These are phyloP conservation scores for Leishmania major DNA, from an alignment of 208 protist genomes.

Conservation along the genomic window DNA sequence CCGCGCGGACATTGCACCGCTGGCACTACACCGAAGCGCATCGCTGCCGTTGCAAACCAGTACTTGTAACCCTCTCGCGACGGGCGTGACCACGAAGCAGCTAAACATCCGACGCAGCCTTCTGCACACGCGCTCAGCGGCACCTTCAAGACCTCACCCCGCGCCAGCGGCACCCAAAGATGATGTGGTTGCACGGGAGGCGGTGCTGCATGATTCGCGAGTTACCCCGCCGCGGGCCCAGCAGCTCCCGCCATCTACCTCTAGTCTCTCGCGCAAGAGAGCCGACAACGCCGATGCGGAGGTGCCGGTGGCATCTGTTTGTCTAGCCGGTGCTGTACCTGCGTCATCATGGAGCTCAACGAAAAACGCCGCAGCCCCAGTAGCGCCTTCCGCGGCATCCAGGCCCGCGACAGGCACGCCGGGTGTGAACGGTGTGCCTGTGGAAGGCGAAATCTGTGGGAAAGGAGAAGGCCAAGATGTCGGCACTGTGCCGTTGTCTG, in stretches of 20 bases:
- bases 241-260: background rate
- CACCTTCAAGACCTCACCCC: background rate
- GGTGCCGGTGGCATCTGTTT: constrained; percentile 2
- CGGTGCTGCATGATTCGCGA: background rate
- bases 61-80: background rate
- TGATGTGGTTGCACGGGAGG: background rate
- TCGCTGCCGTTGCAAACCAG: background rate
- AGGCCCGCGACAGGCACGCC: background rate
- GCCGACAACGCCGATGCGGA: background rate
- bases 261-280: background rate
- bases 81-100: background rate
- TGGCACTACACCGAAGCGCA: constrained; percentile 6
- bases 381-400: background rate
- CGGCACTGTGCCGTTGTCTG: background rate
- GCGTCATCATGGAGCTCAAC: background rate
- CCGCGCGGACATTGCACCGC: background rate
- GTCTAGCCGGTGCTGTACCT: background rate
- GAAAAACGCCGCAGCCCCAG: background rate
- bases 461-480: background rate
- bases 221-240: background rate
- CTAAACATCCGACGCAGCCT: constrained; percentile 3
- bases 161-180: background rate
- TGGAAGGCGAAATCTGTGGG: background rate
- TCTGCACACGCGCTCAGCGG: background rate
- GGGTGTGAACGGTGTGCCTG: background rate